A percentile compares a stretch with the other conserved stretches of the same genome.
Evolutionary conservation across 768 basidiomycete genomes (phyloP).

Genomic region (Agaricus blazei): DNA sequence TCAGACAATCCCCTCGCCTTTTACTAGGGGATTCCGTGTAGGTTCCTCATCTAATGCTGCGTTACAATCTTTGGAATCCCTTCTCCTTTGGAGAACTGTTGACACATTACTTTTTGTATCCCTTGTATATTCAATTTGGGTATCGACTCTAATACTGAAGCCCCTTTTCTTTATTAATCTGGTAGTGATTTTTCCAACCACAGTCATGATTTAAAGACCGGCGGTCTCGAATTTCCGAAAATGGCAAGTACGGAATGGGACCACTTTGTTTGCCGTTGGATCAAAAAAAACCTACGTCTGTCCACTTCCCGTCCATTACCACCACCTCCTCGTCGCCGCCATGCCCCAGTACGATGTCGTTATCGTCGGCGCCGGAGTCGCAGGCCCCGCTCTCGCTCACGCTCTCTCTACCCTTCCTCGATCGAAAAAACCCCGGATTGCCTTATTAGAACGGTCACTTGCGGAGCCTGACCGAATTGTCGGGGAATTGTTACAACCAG

Average conservation of each 20-base stretch:
- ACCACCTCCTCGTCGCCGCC: neutral
- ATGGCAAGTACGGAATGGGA: neutral
- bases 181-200: too few species aligned
- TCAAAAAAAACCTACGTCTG: neutral
- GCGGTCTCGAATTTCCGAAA: constrained; percentile 6
- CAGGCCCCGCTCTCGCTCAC: constrained; percentile 83
- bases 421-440: constrained; percentile 62
- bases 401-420: constrained; percentile 64
- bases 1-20: constrained; percentile 52
- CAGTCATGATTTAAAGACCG: too few species aligned
- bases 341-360: constrained; percentile 59
- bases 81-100: constrained; percentile 22
- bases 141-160: too few species aligned
- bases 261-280: neutral
- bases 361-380: constrained; percentile 91
- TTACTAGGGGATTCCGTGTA: constrained; percentile 53
- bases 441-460: constrained; percentile 86
- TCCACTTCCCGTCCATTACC: neutral
- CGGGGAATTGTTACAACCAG: constrained; percentile 94
- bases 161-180: too few species aligned
- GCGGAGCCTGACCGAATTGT: constrained; percentile 95
- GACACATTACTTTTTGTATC: neutral
- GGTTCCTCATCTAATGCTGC: constrained; percentile 36
- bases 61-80: constrained; percentile 36
- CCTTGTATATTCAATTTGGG: neutral